These are phyloP conservation scores for Puccinia hordei DNA, from an alignment of 1,284 basidiomycete genomes.

Conservation along the genomic window DNA sequence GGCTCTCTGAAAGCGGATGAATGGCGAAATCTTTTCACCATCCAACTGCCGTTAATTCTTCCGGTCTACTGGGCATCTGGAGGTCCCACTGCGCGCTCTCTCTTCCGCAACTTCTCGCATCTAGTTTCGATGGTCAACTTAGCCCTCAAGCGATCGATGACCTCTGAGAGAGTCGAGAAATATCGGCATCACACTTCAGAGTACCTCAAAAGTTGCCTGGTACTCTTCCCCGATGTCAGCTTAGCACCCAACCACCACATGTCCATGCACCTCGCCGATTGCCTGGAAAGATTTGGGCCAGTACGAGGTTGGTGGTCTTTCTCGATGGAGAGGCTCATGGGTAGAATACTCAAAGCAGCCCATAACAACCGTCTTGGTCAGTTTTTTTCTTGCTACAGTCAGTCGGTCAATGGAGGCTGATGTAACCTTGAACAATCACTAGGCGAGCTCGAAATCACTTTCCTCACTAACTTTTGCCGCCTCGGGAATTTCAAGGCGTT, in stretches of 20 bases:
- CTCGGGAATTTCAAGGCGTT: conserved; percentile 14
- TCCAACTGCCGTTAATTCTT: conserved; percentile 37
- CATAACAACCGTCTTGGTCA: conserved; percentile 37
- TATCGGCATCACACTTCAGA: conserved; percentile 23
- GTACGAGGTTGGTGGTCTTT: conserved; percentile 44
- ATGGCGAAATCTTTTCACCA: conserved; percentile 49
- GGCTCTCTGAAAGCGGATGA: conserved; percentile 53
- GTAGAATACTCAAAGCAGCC: conserved; percentile 29
- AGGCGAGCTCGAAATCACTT: conserved; percentile 46
- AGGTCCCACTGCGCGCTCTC: background rate
- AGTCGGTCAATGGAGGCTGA: background rate
- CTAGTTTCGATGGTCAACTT: conserved; percentile 37
- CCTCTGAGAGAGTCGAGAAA: background rate
- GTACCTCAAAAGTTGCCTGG: conserved; percentile 26
- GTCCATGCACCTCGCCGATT: conserved; percentile 42
- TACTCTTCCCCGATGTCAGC: conserved; percentile 20
- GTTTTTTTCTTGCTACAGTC: background rate
- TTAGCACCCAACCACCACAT: conserved; percentile 50
- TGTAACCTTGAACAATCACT: background rate
- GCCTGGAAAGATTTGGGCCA: conserved; percentile 38
- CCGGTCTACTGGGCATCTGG: conserved; percentile 25
- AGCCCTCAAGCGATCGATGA: conserved; percentile 30
- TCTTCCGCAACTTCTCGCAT: conserved; percentile 39
- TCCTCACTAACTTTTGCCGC: conserved; percentile 38
- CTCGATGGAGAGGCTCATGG: conserved; percentile 46